These are phyloP conservation scores for Jacaranda copaia DNA, from an alignment of 257 asterid genomes.

Conservation along the genomic window DNA sequence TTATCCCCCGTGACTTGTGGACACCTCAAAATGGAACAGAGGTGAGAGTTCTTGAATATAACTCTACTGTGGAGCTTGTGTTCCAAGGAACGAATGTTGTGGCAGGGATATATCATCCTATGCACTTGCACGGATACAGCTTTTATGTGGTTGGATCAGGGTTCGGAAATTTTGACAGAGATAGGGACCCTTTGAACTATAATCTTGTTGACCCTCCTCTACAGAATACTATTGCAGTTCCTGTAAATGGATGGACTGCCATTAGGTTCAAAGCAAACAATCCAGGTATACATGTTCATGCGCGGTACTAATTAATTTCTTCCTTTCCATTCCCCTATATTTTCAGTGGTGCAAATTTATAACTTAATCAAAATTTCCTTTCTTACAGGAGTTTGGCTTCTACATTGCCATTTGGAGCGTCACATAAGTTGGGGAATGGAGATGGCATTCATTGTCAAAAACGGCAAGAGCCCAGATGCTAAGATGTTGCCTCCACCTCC, in stretches of 20 bases:
- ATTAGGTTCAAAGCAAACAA: slow-evolving; percentile 70
- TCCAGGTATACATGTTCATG: slow-evolving; percentile 52
- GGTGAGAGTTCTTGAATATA: slow-evolving; percentile 52
- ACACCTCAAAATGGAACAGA: slow-evolving; percentile 39
- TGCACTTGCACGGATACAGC: slow-evolving; percentile 82
- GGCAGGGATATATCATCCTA: slow-evolving; percentile 69
- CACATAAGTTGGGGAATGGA: slow-evolving; percentile 72
- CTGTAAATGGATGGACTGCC: slow-evolving; percentile 67
- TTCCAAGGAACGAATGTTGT: slow-evolving; percentile 62
- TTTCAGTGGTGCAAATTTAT: neutral
- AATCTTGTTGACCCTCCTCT: slow-evolving; percentile 76
- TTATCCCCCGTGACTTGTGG: slow-evolving; percentile 31
- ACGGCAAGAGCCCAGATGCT: slow-evolving; percentile 42
- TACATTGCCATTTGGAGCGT: slow-evolving; percentile 67
- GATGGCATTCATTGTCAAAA: slow-evolving; percentile 51
- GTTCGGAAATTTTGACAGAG: slow-evolving; percentile 55
- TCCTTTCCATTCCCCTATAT: neutral
- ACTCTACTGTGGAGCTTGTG: slow-evolving; percentile 61
- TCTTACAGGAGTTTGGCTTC: slow-evolving; percentile 61
- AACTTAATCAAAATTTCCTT: neutral
- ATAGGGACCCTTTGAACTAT: slow-evolving; percentile 53
- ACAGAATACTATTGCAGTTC: slow-evolving; percentile 60
- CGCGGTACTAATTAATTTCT: too few species aligned
- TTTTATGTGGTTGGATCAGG: slow-evolving; percentile 73
- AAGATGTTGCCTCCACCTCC: slow-evolving; percentile 63